Percentiles rank a stretch among this genome's conserved stretches.
Conservation (phyloP, 2,329 filamentous ascomycete species). For the Penicillium nordicum region DNA sequence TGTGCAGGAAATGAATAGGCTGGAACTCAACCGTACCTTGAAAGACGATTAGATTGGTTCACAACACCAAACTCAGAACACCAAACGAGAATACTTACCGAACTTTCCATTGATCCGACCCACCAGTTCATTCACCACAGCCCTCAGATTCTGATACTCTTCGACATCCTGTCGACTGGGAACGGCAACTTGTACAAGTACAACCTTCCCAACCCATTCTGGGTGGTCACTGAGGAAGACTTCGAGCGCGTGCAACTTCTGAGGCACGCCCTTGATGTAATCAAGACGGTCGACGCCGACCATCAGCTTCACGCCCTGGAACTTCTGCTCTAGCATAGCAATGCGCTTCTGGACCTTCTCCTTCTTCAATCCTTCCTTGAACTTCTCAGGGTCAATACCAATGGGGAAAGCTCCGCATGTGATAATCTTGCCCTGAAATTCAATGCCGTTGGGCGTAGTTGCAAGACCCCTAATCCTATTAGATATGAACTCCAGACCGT, state of each 20-base stretch:
- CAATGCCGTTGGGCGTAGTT: conserved; percentile 89
- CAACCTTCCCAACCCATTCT: conserved; percentile 96
- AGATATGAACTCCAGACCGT: background rate
- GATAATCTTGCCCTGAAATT: conserved; percentile 82
- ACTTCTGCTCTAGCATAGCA: conserved; percentile 78
- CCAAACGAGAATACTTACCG: conserved; percentile 45
- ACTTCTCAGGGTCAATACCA: conserved; percentile 96
- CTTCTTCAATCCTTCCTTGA: conserved; percentile 81
- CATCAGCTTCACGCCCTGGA: conserved; percentile 92
- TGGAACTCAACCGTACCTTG: conserved; percentile 90
- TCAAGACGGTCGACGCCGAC: conserved; percentile 95
- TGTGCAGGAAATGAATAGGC: conserved; percentile 98
- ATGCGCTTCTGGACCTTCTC: conserved; percentile 86
- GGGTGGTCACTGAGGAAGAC: conserved; percentile 96
- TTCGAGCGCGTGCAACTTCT: conserved; percentile 94
- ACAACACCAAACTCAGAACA: background rate
- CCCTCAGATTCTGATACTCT: conserved; percentile 93
- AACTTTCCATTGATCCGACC: conserved; percentile 97
- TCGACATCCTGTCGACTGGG: conserved; percentile 94
- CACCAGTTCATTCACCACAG: conserved; percentile 93
- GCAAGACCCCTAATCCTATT: conserved; percentile 39
- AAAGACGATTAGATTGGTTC: conserved; percentile 12
- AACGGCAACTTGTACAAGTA: conserved; percentile 92
- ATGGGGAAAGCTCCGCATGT: conserved; percentile 96
- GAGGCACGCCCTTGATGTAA: conserved; percentile 98